Evolutionary conservation across 148 eudicot species (phyloP), one percentile per base, ranked within the genome.

Genomic region (Nepenthes gracilis): DNA sequence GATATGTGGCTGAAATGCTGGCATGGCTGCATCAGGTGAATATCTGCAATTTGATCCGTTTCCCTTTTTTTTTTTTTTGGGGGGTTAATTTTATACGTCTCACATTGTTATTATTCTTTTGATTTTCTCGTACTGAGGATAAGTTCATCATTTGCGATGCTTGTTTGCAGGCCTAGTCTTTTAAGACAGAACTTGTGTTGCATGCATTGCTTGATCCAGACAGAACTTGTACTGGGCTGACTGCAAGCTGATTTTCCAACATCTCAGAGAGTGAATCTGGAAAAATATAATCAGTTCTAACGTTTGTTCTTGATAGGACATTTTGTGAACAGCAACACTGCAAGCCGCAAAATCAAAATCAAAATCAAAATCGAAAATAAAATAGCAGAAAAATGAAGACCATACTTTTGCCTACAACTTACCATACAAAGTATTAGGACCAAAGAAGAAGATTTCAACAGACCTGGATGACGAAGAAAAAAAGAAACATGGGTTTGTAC

Each of bases 151-250:
- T n/a, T 38, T 62, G 33, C 38, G 58, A 37, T 33, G 60, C 34
- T 54, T 35, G 10, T 47, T 40, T 66, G 58, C 77, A 92, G 98
- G 98, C 96, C 36, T 77, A 88, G 78, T 96, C 98, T 70, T 88
- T 96, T 67, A 96, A 92, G 83, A 88, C 91, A 76, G 98, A 92
- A 75, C 94, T 92, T 70, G 98, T n/a, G n/a, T n/a, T 92, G 58
- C 84, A 85, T 75, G 94, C 82, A 59, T 76, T 92, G 70, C 88
- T 92, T 75, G 88, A 84, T 82, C 96, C 96, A 14, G 98, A 88
- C 47, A 72, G 67, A 60, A 78, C 77, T 58, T 88, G 88, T 78
- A 70, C 84, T 71, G 96, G 96, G 67, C 75, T 88, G 35, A 83
- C 79, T 74, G 90, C 90, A 62, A 88, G 77, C 33, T 74, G 79